phyloP scores from a whole-genome alignment of 805 yeast species.

The Ogataea kodamae region DNA sequence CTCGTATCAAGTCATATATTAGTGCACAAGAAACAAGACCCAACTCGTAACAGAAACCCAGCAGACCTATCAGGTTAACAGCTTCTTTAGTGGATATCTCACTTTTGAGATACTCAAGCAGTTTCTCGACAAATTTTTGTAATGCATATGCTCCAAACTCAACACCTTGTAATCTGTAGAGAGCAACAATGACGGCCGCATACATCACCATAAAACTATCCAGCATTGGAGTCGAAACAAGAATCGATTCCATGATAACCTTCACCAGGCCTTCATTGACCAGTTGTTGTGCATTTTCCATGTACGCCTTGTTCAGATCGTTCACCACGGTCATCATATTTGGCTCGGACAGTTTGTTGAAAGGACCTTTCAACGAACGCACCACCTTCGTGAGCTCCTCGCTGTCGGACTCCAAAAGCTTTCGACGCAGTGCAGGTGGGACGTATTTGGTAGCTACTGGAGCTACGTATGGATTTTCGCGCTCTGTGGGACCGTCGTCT shows the following conservation, averaged over 20 bases:
- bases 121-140: slow-evolving; percentile 73
- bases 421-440: slow-evolving; percentile 82
- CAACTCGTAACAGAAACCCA: slow-evolving; percentile 74
- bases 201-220: slow-evolving; percentile 80
- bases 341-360: slow-evolving; percentile 87
- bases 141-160: slow-evolving; percentile 87
- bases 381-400: slow-evolving; percentile 49
- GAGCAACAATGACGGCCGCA: slow-evolving; percentile 69
- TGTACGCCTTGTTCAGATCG: slow-evolving; percentile 62
- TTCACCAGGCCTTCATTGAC: slow-evolving; percentile 69
- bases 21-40: slow-evolving; percentile 71
- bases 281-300: slow-evolving; percentile 68
- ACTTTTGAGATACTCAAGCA: slow-evolving; percentile 42
- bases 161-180: slow-evolving; percentile 76
- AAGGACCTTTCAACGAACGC: slow-evolving; percentile 71
- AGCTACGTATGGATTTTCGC: slow-evolving; percentile 76
- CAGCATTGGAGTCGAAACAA: slow-evolving; percentile 59
- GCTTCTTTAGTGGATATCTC: slow-evolving; percentile 31
- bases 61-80: slow-evolving; percentile 61
- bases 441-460: slow-evolving; percentile 58
- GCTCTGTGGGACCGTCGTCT: slow-evolving; percentile 32
- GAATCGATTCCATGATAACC: slow-evolving; percentile 61
- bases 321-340: slow-evolving; percentile 68
- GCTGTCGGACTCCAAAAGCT: slow-evolving; percentile 38
- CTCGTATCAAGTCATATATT: slow-evolving; percentile 69